These are phyloP conservation scores for Aspergillus haitiensis DNA, from an alignment of 495 filamentous ascomycete genomes.

Conservation along the genomic window DNA sequence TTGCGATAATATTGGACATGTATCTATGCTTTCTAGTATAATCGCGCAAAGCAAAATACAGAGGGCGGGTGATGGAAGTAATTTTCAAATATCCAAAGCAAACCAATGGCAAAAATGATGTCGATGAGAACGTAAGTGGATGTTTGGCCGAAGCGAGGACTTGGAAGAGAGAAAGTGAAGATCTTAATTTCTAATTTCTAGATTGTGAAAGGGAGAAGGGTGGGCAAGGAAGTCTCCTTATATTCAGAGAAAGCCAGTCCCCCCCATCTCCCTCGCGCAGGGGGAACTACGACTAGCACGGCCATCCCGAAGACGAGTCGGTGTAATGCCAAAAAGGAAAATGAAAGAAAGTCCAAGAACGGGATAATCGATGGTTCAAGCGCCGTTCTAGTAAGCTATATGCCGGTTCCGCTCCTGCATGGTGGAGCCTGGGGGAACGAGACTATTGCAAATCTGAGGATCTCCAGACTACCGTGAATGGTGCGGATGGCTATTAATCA, in stretches of 20 bases:
- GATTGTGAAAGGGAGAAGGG: neutral
- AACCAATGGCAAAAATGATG: too few relatives aligned
- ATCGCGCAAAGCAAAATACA: neutral
- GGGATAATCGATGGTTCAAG: constrained; percentile 15
- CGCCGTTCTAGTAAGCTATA: constrained; percentile 19
- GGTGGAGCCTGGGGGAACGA: constrained; percentile 16
- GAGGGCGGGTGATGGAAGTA: too few relatives aligned
- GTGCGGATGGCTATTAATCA: constrained; percentile 9
- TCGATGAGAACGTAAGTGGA: too few relatives aligned
- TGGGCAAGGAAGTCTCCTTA: constrained; percentile 10
- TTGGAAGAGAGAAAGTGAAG: neutral
- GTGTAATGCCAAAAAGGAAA: constrained; percentile 11
- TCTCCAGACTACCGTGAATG: constrained; percentile 20
- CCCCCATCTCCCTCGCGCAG: constrained; percentile 8
- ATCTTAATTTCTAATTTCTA: neutral
- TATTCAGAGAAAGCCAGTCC: constrained; percentile 2
- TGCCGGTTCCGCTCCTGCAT: constrained; percentile 19
- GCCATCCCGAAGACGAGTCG: constrained; percentile 22
- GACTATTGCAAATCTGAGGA: constrained; percentile 19
- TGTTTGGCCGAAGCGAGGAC: too few relatives aligned
- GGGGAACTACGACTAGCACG: neutral
- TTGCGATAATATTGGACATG: constrained; percentile 27
- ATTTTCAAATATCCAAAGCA: too few relatives aligned
- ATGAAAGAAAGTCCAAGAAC: constrained; percentile 6
- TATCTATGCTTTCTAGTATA: neutral